Conservation (phyloP, 306 rosid genomes). For the Begonia loranthoides region DNA sequence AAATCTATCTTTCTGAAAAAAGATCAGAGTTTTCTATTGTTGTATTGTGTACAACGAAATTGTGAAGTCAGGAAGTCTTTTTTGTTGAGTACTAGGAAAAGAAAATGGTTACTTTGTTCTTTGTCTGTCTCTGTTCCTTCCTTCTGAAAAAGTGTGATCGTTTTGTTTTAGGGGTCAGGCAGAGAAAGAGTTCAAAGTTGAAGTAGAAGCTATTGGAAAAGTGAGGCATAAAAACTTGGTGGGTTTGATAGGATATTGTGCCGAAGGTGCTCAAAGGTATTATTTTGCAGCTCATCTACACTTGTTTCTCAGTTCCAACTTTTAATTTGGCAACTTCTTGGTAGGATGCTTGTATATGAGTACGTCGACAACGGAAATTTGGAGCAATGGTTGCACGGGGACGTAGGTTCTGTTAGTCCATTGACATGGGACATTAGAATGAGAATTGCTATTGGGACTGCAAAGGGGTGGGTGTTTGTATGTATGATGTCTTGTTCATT, state of each 20-base stretch:
- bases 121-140: not conserved
- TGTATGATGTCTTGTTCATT: not conserved
- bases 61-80: constrained; percentile 18
- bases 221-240: constrained; percentile 93
- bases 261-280: constrained; percentile 84
- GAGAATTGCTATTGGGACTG: constrained; percentile 79
- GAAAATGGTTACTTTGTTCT: constrained; percentile 24
- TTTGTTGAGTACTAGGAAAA: constrained; percentile 20
- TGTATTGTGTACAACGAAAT: no score
- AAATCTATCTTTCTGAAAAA: not conserved
- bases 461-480: constrained; percentile 54
- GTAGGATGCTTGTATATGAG: constrained; percentile 91
- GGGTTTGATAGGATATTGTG: constrained; percentile 83
- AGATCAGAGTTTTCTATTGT: constrained; percentile 9
- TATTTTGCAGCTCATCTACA: constrained; percentile 2
- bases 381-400: constrained; percentile 99
- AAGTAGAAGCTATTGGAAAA: constrained; percentile 97
- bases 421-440: constrained; percentile 85
- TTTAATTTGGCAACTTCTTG: no score
- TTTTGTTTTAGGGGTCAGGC: constrained; percentile 73
- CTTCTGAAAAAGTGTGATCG: no score
- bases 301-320: no score
- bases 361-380: constrained; percentile 83
- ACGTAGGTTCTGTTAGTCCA: constrained; percentile 80
- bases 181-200: constrained; percentile 86